These are phyloP conservation scores for Elaphomyces granulatus DNA, from an alignment of 495 filamentous ascomycete genomes.

Conservation along the genomic window DNA sequence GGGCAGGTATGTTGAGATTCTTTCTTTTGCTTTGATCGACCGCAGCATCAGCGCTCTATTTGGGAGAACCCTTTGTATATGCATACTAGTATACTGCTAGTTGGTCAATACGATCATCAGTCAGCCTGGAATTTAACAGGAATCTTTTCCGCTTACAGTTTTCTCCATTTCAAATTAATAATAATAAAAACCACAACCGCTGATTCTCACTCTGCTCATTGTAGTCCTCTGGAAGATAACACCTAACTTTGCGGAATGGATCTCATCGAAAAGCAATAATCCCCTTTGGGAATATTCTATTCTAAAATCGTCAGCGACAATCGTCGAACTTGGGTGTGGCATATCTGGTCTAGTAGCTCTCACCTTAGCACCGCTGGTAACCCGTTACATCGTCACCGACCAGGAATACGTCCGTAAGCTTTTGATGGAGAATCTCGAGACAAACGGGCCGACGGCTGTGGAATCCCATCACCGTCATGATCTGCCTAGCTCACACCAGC, in stretches of 20 bases:
- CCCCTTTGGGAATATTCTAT: conserved; percentile 44
- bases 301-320: conserved; percentile 38
- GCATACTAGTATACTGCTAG: no score
- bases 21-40: conserved; percentile 1
- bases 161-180: neutral
- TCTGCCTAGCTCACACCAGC: neutral
- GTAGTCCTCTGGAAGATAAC: conserved; percentile 86
- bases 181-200: neutral
- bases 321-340: conserved; percentile 80
- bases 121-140: no score
- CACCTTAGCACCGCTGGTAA: conserved; percentile 43
- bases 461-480: neutral
- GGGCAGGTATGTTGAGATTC: conserved; percentile 47
- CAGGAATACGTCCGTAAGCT: conserved; percentile 70
- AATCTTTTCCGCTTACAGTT: no score
- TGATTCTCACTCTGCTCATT: neutral
- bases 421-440: conserved; percentile 56
- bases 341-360: conserved; percentile 64
- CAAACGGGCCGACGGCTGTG: conserved; percentile 31
- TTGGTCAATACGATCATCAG: no score
- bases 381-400: conserved; percentile 68
- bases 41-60: no score
- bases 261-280: conserved; percentile 43
- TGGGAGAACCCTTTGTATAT: no score
- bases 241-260: conserved; percentile 71